phyloP scores from a whole-genome alignment of 2,329 filamentous ascomycete genomes.

The Aureobasidium melanogenum region DNA sequence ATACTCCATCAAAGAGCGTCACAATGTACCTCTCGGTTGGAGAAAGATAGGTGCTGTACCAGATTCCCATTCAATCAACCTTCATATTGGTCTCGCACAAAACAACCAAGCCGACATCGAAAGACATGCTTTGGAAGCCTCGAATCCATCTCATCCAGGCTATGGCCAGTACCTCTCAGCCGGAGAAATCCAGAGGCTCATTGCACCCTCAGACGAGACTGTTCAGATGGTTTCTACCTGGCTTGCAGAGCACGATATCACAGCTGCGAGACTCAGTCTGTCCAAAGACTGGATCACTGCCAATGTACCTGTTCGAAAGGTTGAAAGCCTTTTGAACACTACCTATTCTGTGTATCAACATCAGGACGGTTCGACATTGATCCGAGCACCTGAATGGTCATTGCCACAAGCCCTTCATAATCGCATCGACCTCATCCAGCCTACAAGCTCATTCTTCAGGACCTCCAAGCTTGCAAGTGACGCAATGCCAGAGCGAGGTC shows the following conservation, averaged over 20 bases:
- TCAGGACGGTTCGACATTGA: constrained; percentile 41
- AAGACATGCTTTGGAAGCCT: constrained; percentile 45
- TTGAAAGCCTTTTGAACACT: constrained; percentile 47
- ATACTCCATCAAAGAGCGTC: background rate
- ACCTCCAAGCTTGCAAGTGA: constrained; percentile 19
- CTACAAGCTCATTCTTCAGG: constrained; percentile 50
- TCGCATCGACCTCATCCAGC: constrained; percentile 50
- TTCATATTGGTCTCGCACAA: constrained; percentile 53
- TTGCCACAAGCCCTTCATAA: constrained; percentile 47
- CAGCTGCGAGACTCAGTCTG: constrained; percentile 28
- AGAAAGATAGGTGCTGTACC: background rate
- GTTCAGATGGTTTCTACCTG: constrained; percentile 45
- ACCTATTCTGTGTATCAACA: constrained; percentile 39
- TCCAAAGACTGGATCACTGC: constrained; percentile 51
- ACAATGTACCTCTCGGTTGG: background rate
- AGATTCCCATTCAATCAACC: constrained; percentile 28
- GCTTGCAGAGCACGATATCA: constrained; percentile 45
- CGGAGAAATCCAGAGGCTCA: constrained; percentile 44
- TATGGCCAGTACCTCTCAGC: constrained; percentile 46
- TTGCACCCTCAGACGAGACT: constrained; percentile 45
- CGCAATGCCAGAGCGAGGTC: constrained; percentile 15
- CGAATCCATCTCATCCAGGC: constrained; percentile 43
- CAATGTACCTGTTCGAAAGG: constrained; percentile 40
- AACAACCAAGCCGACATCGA: constrained; percentile 47
- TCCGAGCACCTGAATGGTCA: constrained; percentile 53